phyloP scores from a whole-genome alignment of 768 basidiomycete species.

The Leucocoprinus sp. region DNA sequence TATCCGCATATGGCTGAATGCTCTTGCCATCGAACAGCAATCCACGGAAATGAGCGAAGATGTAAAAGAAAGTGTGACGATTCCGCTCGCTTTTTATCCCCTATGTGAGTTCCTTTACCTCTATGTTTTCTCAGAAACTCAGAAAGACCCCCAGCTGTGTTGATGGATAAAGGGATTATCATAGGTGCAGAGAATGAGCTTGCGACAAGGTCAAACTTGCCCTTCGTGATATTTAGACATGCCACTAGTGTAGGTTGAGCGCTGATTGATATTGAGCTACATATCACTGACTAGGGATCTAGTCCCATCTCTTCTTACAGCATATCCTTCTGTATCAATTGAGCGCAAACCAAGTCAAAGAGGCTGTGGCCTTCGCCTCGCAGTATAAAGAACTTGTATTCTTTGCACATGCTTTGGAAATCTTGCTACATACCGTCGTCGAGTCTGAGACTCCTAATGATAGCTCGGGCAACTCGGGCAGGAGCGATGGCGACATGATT shows the following conservation, averaged over 20 bases:
- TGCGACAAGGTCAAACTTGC: slow-evolving; percentile 61
- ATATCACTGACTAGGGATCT: slow-evolving; percentile 7
- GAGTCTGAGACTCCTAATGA: slow-evolving; percentile 64
- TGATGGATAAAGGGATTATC: slow-evolving; percentile 99
- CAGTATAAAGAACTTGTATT: slow-evolving; percentile 86
- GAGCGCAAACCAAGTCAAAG: slow-evolving; percentile 48
- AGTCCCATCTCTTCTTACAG: slow-evolving; percentile 94
- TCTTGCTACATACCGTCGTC: slow-evolving; percentile 86
- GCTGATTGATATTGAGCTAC: neutral
- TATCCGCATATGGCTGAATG: slow-evolving; percentile 93
- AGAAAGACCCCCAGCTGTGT: slow-evolving; percentile 53
- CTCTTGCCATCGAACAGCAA: slow-evolving; percentile 75
- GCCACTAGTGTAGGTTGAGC: slow-evolving; percentile 66
- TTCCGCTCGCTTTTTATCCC: slow-evolving; percentile 91
- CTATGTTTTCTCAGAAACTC: slow-evolving; percentile 4
- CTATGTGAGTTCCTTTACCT: slow-evolving; percentile 50
- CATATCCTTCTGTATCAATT: slow-evolving; percentile 84
- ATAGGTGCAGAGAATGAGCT: slow-evolving; percentile 92
- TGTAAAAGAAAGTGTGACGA: slow-evolving; percentile 90
- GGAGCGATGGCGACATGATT: slow-evolving; percentile 30
- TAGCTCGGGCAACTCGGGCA: slow-evolving; percentile 22
- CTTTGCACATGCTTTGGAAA: slow-evolving; percentile 90
- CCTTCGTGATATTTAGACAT: slow-evolving; percentile 89
- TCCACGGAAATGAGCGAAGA: slow-evolving; percentile 32
- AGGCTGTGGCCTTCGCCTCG: slow-evolving; percentile 80